Evolutionary conservation across 169 alveolate species (phyloP).

Genomic region (Eimeria praecox): DNA sequence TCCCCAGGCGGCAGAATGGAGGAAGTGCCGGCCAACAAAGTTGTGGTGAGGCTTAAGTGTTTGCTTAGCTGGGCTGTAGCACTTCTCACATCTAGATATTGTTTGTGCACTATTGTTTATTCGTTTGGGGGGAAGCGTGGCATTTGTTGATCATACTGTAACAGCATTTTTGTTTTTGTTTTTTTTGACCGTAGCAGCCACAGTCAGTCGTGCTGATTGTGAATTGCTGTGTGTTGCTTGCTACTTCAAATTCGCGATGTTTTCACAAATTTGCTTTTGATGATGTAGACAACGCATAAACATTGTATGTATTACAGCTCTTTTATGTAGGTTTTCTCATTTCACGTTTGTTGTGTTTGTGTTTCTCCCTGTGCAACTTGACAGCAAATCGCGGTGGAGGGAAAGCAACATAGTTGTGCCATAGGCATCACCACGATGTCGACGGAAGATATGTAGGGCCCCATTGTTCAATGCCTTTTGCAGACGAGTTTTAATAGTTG

Average conservation of each 20-base stretch:
- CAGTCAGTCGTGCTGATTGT: background rate
- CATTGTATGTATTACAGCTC: background rate
- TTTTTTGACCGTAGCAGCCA: no score
- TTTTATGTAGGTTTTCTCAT: background rate
- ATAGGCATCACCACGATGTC: conserved; percentile 97
- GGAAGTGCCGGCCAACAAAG: conserved; percentile 88
- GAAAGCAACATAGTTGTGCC: conserved; percentile 96
- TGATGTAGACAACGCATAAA: background rate
- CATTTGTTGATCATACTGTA: background rate
- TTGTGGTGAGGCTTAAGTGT: conserved; percentile 41
- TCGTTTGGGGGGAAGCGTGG: no score
- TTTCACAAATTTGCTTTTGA: background rate
- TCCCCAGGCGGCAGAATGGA: conserved; percentile 97
- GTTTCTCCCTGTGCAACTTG: background rate
- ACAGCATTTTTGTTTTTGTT: background rate
- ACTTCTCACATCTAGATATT: background rate
- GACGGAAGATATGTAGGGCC: conserved; percentile 93
- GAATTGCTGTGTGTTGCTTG: background rate
- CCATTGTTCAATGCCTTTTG: background rate
- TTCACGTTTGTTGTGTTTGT: background rate
- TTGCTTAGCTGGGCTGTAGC: background rate
- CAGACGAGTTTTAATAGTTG: background rate
- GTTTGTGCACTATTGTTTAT: background rate
- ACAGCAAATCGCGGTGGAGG: conserved; percentile 95
- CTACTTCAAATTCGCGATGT: background rate